Evolutionary conservation across 139 green algal species (phyloP).

Genomic region (Chlorella sp.): DNA sequence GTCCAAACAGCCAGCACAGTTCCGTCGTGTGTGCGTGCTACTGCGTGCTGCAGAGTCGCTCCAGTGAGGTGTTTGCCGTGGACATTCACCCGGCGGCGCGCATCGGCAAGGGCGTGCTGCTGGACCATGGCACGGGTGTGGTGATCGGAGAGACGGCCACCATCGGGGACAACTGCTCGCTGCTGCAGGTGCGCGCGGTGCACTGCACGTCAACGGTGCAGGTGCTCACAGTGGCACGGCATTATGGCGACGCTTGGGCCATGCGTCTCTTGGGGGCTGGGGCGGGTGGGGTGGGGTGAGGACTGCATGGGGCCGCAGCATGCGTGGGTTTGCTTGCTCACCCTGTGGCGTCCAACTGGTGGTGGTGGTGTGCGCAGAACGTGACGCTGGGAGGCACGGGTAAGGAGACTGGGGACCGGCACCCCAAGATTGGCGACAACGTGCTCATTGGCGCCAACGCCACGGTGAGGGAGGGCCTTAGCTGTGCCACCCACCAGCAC

Average conservation of each 20-base stretch:
- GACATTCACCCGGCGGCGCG: slow-evolving; percentile 93
- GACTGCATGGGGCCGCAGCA: too few species aligned
- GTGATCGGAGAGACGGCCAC: slow-evolving; percentile 91
- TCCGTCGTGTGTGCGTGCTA: too few species aligned
- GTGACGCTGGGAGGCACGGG: slow-evolving; percentile 92
- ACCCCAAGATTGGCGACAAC: slow-evolving; percentile 88
- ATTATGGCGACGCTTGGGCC: too few species aligned
- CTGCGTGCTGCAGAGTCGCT: slow-evolving; percentile 30
- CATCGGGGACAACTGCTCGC: slow-evolving; percentile 82
- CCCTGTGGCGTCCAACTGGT: too few species aligned
- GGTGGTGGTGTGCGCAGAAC: slow-evolving; percentile 66
- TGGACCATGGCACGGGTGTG: slow-evolving; percentile 92
- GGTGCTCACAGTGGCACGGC: too few species aligned
- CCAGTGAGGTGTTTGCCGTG: slow-evolving; percentile 73
- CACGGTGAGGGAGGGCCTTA: not conserved
- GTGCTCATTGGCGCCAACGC: slow-evolving; percentile 84
- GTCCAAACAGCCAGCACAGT: too few species aligned
- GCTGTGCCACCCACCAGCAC: not conserved
- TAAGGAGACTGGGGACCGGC: slow-evolving; percentile 89
- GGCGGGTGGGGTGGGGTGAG: too few species aligned
- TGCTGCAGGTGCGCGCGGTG: slow-evolving; percentile 58
- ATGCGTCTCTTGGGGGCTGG: too few species aligned
- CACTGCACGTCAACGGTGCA: too few species aligned
- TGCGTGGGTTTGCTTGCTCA: too few species aligned
- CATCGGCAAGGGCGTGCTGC: slow-evolving; percentile 90